Base-by-base conservation (phyloP, 768 basidiomycete genomes). In the Polyporus arcularius region DNA sequence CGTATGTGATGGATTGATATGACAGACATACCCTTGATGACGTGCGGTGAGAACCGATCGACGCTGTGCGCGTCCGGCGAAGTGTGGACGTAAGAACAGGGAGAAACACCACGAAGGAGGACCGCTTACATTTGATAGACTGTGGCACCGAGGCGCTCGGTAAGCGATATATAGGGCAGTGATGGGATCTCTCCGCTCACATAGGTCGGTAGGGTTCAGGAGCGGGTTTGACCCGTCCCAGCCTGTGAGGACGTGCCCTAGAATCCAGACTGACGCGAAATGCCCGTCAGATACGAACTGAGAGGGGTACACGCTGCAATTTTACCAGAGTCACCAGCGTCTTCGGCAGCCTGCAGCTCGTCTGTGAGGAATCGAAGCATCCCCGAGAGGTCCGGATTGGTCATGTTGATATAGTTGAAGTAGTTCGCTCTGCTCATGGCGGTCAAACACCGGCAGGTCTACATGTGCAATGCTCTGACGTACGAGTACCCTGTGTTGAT, bases 351-450 rank as follows among this genome's bases (percentile, higher is more conserved):
- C 71, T 92, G 90, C 14, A 92, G 74, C 70, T 92, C 88, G 60
- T 90, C 85, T 6, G 90, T 91, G 63, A 92, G 67, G 74, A 90
- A 91, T 40, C 87, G 79, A 65, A 92, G 75, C 85, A 91, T 88
- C 21, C 90, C 89, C 46, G 87, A 90, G 42, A 78, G 77, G 71
- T 92, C 90, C 11, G 86, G 82, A 28, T 82, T 70, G 26, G 85
- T 85, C 68, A 89, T 79, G 66, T 92, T 89, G 74, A 92, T 86
- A 67, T 87, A 92, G 70, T 87, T 88, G 75, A 90, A 89, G 64
- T 82, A 85, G 69, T 92, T 92, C 12, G 85, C 77, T 51, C 85
- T 85, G 62, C 45, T 4, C 16, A 10, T 38, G 31, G 46, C 48
- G 26, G 35, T 50, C 42, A 51, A 38, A 40, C 5, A n/a, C 8